A percentile compares a stretch with the other conserved stretches of the same genome.
Evolutionary conservation across 2,329 filamentous ascomycete species (phyloP).

Genomic region (Calonectria hongkongensis): DNA sequence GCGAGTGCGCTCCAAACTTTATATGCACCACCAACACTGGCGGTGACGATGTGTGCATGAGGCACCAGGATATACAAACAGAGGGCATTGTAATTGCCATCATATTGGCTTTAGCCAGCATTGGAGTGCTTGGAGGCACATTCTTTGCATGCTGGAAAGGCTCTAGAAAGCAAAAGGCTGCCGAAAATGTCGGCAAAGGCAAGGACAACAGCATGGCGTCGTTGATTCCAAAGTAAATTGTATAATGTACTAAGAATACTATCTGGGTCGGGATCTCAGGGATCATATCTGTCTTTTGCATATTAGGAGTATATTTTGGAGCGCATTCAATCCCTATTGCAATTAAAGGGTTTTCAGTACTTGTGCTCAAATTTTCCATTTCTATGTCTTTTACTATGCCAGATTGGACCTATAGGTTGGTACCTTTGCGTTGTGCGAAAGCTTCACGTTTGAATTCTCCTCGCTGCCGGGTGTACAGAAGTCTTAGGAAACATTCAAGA

Average conservation of each 20-base stretch:
- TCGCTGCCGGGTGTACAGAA: too few species aligned
- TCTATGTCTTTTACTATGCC: too few species aligned
- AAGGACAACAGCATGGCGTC: conserved; percentile 9
- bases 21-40: conserved; percentile 31
- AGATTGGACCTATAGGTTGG: too few species aligned
- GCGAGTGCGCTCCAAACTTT: conserved; percentile 24
- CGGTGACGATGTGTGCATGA: conserved; percentile 33
- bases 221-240: conserved; percentile 21
- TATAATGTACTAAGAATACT: background rate
- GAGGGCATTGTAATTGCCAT: conserved; percentile 33
- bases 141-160: conserved; percentile 26
- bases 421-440: too few species aligned
- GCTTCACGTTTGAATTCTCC: too few species aligned
- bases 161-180: conserved; percentile 19
- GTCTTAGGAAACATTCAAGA: too few species aligned
- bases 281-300: background rate
- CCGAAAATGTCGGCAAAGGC: background rate
- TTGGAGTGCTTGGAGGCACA: conserved; percentile 3
- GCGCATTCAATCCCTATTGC: too few species aligned
- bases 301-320: background rate
- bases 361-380: too few species aligned
- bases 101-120: background rate
- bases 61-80: conserved; percentile 19
- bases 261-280: background rate
- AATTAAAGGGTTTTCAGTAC: too few species aligned